These are phyloP conservation scores for Calonectria hawksworthii DNA, from an alignment of 2,329 filamentous ascomycete species.

Conservation along the genomic window DNA sequence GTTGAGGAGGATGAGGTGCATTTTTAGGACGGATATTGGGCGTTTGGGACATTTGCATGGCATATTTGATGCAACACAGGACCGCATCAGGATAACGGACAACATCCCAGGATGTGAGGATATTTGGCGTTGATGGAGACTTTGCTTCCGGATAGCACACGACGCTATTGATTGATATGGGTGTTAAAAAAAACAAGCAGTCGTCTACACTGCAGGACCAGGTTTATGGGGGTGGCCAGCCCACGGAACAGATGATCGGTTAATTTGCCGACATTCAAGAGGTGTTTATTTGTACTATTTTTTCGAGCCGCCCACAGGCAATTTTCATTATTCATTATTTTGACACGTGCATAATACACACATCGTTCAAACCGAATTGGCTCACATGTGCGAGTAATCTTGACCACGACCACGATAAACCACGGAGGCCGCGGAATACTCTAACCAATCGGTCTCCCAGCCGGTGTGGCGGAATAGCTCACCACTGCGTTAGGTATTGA, in stretches of 20 bases:
- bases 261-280: not conserved
- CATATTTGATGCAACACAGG: constrained; percentile 14
- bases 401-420: not conserved
- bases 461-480: not conserved
- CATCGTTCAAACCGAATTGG: not conserved
- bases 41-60: constrained; percentile 34
- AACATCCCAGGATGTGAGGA: not conserved
- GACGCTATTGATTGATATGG: not conserved
- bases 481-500: not conserved
- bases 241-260: too few relatives aligned
- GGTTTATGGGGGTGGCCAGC: not conserved
- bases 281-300: not conserved
- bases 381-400: not conserved
- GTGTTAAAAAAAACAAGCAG: constrained; percentile 3
- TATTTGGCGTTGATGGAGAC: constrained; percentile 21
- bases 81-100: not conserved
- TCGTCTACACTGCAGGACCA: not conserved
- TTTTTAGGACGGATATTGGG: constrained; percentile 28
- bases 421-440: not conserved
- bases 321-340: not conserved
- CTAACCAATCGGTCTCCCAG: not conserved
- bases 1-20: constrained; percentile 71
- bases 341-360: not conserved
- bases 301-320: not conserved
- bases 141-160: not conserved